phyloP scores from a whole-genome alignment of 495 filamentous ascomycete species.

The Xylaria palmicola region DNA sequence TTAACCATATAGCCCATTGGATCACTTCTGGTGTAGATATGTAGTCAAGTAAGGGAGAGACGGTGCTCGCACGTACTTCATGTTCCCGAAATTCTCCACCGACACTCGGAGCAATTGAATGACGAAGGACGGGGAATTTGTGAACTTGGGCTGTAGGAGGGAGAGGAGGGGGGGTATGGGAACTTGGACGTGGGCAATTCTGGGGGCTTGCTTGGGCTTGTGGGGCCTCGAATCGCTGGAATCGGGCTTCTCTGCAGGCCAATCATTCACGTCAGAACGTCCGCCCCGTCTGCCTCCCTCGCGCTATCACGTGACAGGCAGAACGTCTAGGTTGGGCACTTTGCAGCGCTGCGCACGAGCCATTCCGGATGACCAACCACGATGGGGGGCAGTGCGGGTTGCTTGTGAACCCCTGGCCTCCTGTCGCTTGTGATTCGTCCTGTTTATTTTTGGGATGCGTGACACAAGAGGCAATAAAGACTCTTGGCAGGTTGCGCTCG shows the following conservation, averaged over 20 bases:
- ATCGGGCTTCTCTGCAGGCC: background rate
- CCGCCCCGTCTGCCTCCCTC: background rate
- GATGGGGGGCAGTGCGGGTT: no score
- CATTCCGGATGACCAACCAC: background rate
- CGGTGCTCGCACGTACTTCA: no score
- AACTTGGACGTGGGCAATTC: no score
- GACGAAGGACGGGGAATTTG: background rate
- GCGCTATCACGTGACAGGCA: background rate
- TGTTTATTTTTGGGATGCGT: background rate
- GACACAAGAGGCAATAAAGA: background rate
- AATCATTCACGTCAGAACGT: background rate
- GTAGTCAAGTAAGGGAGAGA: no score
- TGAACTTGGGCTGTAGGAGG: background rate
- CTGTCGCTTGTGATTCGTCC: background rate
- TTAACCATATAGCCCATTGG: background rate
- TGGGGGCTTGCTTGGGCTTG: no score
- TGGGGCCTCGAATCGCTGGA: no score
- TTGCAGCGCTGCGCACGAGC: background rate
- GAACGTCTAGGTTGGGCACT: background rate
- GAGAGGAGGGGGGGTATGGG: background rate
- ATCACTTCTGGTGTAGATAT: background rate
- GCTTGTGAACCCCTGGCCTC: background rate
- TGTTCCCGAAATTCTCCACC: background rate
- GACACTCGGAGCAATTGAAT: background rate
- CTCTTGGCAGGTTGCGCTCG: no score